Evolutionary conservation across 2,329 filamentous ascomycete genomes (phyloP), one percentile per base, ranked within the genome.

Genomic region (Colletotrichum orchidophilum): DNA sequence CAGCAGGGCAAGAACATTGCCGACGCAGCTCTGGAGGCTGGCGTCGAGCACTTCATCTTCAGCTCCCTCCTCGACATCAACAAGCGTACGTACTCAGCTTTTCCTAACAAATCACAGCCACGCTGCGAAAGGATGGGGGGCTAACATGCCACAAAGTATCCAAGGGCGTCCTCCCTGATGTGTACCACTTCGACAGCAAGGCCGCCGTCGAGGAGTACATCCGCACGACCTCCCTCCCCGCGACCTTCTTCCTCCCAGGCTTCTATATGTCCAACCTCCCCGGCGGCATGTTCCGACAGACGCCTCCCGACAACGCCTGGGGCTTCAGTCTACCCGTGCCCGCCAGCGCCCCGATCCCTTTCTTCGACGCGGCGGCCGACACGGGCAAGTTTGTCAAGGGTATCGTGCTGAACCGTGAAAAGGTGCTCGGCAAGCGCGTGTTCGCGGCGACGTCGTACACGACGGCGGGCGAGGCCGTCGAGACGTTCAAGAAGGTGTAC

Each of bases 131-230:
- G 18, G 7, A 46, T 46, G 5, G n/a, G 9, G 4, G n/a, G 31
- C 57, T 76, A 55, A 64, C 55, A 27, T 31, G 6, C 52, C 8
- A 33, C 13, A 13, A 11, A 84, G 81, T 83, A 24, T 79, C 80
- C 55, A 80, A 82, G 8, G 83, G 83, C 64, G 77, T 76, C 18
- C 80, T 86, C 5, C 60, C 79, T 27, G 75, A 82, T 53, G 83
- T 87, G 33, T 78, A 83, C 71, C 85, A 88, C 73, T 91, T 91
- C 71, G 89, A 91, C 77, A 81, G 78, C 76, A 91, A 91, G 76
- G 88, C 87, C 24, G 79, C 84, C 13, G 83, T 88, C 0, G 88
- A 89, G 73, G 74, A 81, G n/a, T 88, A 91, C 75, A 85, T 89
- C 57, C 84, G 86, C 21, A 68, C 72, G 0, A 75, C 86, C 3